Base-by-base conservation (phyloP, 768 basidiomycete species). In the Lactarius evosmus region DNA sequence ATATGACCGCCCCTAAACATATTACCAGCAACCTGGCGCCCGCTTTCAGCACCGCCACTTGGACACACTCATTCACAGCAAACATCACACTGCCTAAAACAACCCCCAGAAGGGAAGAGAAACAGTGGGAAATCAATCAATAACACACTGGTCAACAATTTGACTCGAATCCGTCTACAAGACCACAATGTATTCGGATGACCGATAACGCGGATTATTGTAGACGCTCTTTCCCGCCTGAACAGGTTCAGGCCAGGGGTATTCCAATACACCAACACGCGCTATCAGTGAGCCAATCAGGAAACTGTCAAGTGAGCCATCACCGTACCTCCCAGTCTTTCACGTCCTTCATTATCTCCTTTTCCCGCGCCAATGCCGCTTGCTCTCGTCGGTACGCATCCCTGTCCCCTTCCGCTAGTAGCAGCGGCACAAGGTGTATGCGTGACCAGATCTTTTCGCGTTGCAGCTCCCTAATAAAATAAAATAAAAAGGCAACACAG, bases 381-480 rank as follows among this genome's bases (percentile, higher is more conserved):
- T 87, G 83, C 71, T 87, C 78, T 41, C 92, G 84, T 65, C 93
- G 82, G 79, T 91, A 94, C 61, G 82, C 80, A 74, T 95, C 93
- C 60, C 97, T 88, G 78, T 99, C 96, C 4, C 87, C 87, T 74
- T 99, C 96, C 41, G 96, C 96, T 69, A 95, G 81, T 52, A 99
- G 82, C 62, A 98, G 74, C 11, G 96, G 97, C 34, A 95, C 88
- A 36, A 97, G 83, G 78, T 98, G 87, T 72, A 99, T 94, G 67
- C 96, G 85, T 63, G 95, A 91, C 96, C 96, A 98, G 38, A 86
- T 85, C 77, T 90, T 89, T 79, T 99, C 96, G 67, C 96, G 84
- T 74, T 89, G 81, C 46, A 98, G 81, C 78, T 99, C 96, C 76
- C 96, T 98, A 80, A 29, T 16, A 6, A 29, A 61, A 56, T 58